Evolutionary conservation across 768 basidiomycete species (phyloP).

Genomic region (Arthromyces matolae): DNA sequence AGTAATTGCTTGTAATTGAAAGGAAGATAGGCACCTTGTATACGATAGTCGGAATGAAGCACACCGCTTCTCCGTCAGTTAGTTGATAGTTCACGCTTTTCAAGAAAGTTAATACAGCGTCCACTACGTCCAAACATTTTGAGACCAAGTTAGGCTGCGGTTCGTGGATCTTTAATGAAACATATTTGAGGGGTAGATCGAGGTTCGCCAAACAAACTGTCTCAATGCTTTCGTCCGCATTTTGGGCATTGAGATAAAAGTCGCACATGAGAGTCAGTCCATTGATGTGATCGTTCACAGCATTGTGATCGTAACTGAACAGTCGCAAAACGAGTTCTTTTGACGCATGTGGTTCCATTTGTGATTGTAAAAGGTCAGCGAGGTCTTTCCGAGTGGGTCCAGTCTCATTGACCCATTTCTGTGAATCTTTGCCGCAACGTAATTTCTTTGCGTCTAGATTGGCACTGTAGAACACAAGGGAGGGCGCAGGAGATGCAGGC

Average conservation of each 20-base stretch:
- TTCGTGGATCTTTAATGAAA: conserved; percentile 85
- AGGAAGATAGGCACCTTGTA: conserved; percentile 63
- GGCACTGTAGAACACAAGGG: conserved; percentile 46
- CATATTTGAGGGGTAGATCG: conserved; percentile 91
- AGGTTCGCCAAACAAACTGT: conserved; percentile 78
- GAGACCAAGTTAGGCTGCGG: conserved; percentile 86
- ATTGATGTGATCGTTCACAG: conserved; percentile 87
- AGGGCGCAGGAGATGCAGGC: conserved; percentile 31
- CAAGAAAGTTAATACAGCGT: conserved; percentile 73
- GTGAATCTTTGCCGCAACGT: conserved; percentile 70
- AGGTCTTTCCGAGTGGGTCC: conserved; percentile 84
- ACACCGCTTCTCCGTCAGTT: conserved; percentile 79
- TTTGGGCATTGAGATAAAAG: conserved; percentile 59
- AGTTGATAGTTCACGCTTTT: conserved; percentile 72
- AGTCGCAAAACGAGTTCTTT: conserved; percentile 72
- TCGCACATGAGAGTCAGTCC: conserved; percentile 74
- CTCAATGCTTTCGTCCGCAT: conserved; percentile 55
- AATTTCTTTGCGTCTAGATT: conserved; percentile 62
- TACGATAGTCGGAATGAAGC: conserved; percentile 86
- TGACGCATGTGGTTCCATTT: conserved; percentile 86
- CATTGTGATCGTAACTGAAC: conserved; percentile 95
- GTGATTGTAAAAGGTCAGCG: conserved; percentile 77
- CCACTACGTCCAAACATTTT: conserved; percentile 85
- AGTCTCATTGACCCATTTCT: conserved; percentile 82
- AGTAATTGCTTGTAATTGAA: no score